A percentile compares a stretch with the other conserved stretches of the same genome.
phyloP scores from a whole-genome alignment of 2,329 filamentous ascomycete species.

The Fusarium fujikuroi region DNA sequence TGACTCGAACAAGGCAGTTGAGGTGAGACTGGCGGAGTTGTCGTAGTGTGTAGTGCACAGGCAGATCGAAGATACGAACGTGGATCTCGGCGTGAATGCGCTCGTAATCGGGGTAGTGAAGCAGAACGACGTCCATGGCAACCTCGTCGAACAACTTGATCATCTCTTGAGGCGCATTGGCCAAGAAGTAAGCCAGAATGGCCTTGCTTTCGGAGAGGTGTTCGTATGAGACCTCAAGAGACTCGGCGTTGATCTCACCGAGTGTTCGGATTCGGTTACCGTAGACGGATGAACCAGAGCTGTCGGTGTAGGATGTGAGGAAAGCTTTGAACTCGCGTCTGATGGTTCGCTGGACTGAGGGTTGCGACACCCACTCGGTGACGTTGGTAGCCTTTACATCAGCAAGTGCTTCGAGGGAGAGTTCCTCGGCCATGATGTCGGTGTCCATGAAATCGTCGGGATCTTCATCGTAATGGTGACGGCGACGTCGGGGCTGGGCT shows the following conservation, averaged over 20 bases:
- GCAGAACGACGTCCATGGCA: slow-evolving; percentile 93
- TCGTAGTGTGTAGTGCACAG: slow-evolving; percentile 92
- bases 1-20: slow-evolving; percentile 94
- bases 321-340: slow-evolving; percentile 98
- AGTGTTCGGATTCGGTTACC: slow-evolving; percentile 92
- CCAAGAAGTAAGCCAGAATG: slow-evolving; percentile 93
- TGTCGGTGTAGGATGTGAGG: slow-evolving; percentile 93
- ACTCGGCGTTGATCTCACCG: slow-evolving; percentile 97
- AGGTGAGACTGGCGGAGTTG: slow-evolving; percentile 95
- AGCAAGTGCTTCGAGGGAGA: slow-evolving; percentile 88
- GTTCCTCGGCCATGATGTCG: slow-evolving; percentile 95
- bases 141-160: slow-evolving; percentile 96
- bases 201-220: slow-evolving; percentile 92
- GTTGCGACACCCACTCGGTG: slow-evolving; percentile 94
- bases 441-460: slow-evolving; percentile 91
- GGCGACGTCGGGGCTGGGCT: slow-evolving; percentile 82
- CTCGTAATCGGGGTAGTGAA: slow-evolving; percentile 98
- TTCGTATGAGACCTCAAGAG: slow-evolving; percentile 94
- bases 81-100: slow-evolving; percentile 98
- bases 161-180: slow-evolving; percentile 94
- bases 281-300: slow-evolving; percentile 90
- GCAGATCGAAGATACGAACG: slow-evolving; percentile 94
- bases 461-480: slow-evolving; percentile 94
- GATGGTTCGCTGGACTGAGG: slow-evolving; percentile 90
- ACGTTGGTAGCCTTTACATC: slow-evolving; percentile 94